Evolutionary conservation across 1,139 yeast species (phyloP).

Genomic region (Hansenula anomala): DNA sequence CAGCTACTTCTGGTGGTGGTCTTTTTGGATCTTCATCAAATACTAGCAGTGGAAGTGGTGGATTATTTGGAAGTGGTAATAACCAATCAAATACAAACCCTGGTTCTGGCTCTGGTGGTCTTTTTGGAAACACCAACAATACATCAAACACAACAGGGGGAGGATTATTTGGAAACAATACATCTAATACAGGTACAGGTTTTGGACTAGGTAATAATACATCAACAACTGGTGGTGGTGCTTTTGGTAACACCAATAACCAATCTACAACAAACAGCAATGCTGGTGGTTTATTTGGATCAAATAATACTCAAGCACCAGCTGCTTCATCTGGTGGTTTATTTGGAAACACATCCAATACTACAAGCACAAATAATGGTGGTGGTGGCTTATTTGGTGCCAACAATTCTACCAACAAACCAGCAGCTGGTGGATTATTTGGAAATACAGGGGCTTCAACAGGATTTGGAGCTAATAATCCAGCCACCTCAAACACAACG

Average conservation of each 20-base stretch:
- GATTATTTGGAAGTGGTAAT: too few species aligned
- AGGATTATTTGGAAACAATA: neutral
- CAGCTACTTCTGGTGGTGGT: slow-evolving; percentile 6
- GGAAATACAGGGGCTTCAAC: too few species aligned
- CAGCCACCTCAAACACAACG: too few species aligned
- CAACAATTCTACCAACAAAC: too few species aligned
- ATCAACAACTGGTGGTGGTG: slow-evolving; percentile 20
- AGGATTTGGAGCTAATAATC: too few species aligned
- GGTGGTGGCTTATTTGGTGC: too few species aligned
- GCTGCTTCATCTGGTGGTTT: slow-evolving; percentile 1
- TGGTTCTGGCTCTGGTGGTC: slow-evolving; percentile 7
- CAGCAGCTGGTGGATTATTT: too few species aligned
- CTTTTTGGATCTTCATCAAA: slow-evolving; percentile 1
- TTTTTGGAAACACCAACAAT: slow-evolving; percentile 15
- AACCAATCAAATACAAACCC: too few species aligned
- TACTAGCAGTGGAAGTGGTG: neutral
- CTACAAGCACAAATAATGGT: too few species aligned
- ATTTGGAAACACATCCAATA: slow-evolving; percentile 29
- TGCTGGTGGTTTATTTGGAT: slow-evolving; percentile 38
- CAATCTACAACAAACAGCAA: slow-evolving; percentile 11
- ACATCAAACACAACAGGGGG: slow-evolving; percentile 1
- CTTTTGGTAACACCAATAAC: slow-evolving; percentile 30
- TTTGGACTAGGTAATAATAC: slow-evolving; percentile 8
- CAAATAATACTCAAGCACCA: slow-evolving; percentile 15
- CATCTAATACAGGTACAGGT: neutral